Conservation (phyloP, 768 basidiomycete species). For the Vararia minispora region DNA sequence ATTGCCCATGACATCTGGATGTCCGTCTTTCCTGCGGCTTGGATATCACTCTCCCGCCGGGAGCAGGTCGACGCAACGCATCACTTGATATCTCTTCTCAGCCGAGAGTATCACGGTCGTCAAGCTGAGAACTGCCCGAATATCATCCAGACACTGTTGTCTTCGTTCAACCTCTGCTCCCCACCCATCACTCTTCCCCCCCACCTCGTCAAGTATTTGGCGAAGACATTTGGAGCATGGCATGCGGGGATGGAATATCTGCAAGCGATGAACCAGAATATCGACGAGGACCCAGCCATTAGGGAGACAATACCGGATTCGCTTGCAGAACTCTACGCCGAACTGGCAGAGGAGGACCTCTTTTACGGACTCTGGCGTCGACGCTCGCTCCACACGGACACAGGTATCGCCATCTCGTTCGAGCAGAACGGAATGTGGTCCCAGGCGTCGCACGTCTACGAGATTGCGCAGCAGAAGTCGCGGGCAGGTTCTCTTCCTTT, state of each 20-base stretch:
- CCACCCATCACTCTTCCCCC: constrained; percentile 88
- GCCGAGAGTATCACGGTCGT: constrained; percentile 87
- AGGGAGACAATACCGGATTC: constrained; percentile 84
- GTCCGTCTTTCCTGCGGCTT: constrained; percentile 74
- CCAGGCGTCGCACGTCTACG: constrained; percentile 80
- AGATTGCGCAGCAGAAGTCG: constrained; percentile 79
- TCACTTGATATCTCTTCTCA: constrained; percentile 81
- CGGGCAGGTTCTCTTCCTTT: constrained; percentile 76
- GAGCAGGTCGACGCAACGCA: constrained; percentile 86
- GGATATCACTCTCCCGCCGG: constrained; percentile 74
- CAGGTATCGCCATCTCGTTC: constrained; percentile 76
- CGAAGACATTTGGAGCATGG: constrained; percentile 96
- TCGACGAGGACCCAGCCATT: constrained; percentile 69
- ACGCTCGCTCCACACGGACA: constrained; percentile 81
- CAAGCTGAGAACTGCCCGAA: constrained; percentile 88
- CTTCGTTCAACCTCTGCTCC: constrained; percentile 73
- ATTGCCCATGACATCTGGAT: constrained; percentile 80
- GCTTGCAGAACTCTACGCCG: constrained; percentile 89
- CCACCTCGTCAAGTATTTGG: constrained; percentile 90
- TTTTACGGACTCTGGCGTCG: constrained; percentile 95
- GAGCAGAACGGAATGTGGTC: constrained; percentile 99
- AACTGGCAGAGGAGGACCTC: constrained; percentile 91
- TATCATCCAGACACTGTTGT: constrained; percentile 82
- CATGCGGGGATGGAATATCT: constrained; percentile 83
- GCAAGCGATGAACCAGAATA: constrained; percentile 61